Evolutionary conservation across 2,329 filamentous ascomycete genomes (phyloP).

Genomic region (Diplodia corticola): DNA sequence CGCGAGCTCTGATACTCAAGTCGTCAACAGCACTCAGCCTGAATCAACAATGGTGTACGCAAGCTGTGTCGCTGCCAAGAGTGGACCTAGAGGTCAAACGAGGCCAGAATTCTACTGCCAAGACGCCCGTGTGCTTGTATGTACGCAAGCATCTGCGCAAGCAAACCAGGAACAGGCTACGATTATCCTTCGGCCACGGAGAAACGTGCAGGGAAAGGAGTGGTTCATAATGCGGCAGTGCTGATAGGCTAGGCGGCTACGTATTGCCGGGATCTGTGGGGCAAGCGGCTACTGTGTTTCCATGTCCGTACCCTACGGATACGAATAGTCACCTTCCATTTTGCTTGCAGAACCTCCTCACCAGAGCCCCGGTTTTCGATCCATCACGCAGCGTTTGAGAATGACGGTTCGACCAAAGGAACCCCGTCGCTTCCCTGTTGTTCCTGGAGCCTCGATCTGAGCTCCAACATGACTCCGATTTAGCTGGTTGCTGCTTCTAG

Average conservation of each 20-base stretch:
- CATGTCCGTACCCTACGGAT: background rate
- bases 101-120: background rate
- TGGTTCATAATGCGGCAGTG: background rate
- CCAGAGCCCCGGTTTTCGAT: background rate
- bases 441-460: background rate
- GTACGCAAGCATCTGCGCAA: conserved; percentile 7
- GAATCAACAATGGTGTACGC: background rate
- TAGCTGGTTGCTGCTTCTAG: background rate
- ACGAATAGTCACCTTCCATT: background rate
- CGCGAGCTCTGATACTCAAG: background rate
- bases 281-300: background rate
- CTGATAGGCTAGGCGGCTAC: background rate
- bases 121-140: background rate
- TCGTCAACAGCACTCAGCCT: background rate
- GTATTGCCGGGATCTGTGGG: background rate
- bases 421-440: background rate
- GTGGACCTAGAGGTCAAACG: background rate
- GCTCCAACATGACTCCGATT: background rate
- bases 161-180: conserved; percentile 1
- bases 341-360: background rate
- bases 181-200: background rate
- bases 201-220: background rate
- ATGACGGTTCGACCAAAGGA: background rate
- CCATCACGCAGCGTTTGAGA: background rate
- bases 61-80: background rate